Base-by-base conservation (phyloP, 768 basidiomycete species). In the Phaeolepiota aurea region DNA sequence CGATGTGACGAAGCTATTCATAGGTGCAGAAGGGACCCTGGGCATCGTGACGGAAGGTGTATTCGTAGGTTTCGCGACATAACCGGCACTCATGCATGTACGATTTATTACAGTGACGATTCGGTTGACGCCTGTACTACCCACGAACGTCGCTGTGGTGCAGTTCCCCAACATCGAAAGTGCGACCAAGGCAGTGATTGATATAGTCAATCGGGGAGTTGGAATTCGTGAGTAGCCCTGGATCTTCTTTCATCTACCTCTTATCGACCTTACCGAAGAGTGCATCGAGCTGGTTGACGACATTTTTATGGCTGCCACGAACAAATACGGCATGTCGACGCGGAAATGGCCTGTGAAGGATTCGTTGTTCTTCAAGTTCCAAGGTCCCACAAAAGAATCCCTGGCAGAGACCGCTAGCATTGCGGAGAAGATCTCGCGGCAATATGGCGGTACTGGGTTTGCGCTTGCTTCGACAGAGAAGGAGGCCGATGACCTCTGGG, bases 21-120 rank as follows among this genome's bases (percentile, higher is more conserved):
- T 92, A 37, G 90, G 90, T 16, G 87, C 87, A 0, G 72, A 74
- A 49, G 75, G 75, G 2, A 86, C 90, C 0, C 65, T 94, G 16
- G 92, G 92, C 1, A 88, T 96, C 38, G 72, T 96, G 13, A 92
- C 89, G 0, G 91, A 96, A 68, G 79, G 86, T 76, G 42, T 9
- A 47, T 32, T 40, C 13, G n/a, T 14, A n/a, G 32, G 11, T 20
- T 14, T 30, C 30, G 14, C 11, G 14, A 20, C 12, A 38, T 10
- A 13, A 2, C 15, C 13, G 18, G 13, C 19, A 15, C 23, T 32
- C 16, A 38, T 30, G 37, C 40, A 18, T 13, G 31, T 35, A 12
- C 16, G 15, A 32, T 3, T 12, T 34, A 9, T 36, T 35, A 5
- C 32, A 86, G 86, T 82, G 5, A 93, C 90, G 0, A 68, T 93